Percentiles rank a stretch among this genome's conserved stretches.
Conservation (phyloP, 2,329 filamentous ascomycete genomes). For the Xylariaceae sp. region DNA sequence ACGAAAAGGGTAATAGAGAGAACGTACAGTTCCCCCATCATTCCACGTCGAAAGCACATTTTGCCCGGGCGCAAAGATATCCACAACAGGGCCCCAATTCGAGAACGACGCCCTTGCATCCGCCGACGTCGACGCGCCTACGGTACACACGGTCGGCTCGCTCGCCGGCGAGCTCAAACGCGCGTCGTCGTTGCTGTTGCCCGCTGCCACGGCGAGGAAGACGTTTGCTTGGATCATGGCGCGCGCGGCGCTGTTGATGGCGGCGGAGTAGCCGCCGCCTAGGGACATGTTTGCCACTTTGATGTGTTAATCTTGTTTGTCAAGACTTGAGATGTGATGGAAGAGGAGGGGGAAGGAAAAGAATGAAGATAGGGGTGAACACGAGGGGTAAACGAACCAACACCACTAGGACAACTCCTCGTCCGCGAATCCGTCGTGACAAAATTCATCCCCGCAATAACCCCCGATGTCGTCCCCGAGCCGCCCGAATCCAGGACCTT, state of each 20-base stretch:
- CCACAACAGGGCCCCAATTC: conserved; percentile 44
- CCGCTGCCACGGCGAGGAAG: conserved; percentile 50
- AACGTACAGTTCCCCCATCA: conserved; percentile 32
- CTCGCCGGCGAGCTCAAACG: conserved; percentile 44
- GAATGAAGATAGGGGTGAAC: too few relatives aligned
- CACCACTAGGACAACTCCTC: conserved; percentile 36
- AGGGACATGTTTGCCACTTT: conserved; percentile 53
- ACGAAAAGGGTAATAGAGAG: too few relatives aligned
- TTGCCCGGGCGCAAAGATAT: conserved; percentile 42
- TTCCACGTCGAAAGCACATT: conserved; percentile 40
- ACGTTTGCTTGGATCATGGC: conserved; percentile 43
- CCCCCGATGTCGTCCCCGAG: conserved; percentile 28
- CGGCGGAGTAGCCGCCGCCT: conserved; percentile 40
- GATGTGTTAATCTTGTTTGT: too few relatives aligned
- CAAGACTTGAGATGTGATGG: too few relatives aligned
- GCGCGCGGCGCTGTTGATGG: conserved; percentile 48
- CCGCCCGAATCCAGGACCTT: conserved; percentile 39
- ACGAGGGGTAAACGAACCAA: too few relatives aligned
- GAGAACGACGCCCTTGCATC: conserved; percentile 41
- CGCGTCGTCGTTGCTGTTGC: conserved; percentile 43
- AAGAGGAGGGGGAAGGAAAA: too few relatives aligned
- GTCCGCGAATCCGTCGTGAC: conserved; percentile 42
- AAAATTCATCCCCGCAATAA: conserved; percentile 35
- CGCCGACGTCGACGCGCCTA: conserved; percentile 43
- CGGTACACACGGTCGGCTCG: conserved; percentile 44